Evolutionary conservation across 2,329 filamentous ascomycete species (phyloP).

Genomic region (Rhynchosporium agropyri): DNA sequence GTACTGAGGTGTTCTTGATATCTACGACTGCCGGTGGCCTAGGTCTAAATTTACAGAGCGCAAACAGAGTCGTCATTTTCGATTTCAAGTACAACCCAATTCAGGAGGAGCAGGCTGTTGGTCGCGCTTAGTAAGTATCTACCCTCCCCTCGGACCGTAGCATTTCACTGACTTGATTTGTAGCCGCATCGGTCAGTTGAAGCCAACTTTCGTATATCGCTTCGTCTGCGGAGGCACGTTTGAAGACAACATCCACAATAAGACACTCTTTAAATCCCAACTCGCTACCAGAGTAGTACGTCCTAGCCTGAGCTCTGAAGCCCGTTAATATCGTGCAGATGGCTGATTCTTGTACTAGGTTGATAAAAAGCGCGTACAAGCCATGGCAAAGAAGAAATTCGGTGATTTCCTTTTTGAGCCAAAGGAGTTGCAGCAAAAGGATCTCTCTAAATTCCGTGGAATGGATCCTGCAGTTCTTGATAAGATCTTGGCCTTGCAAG

Average conservation of each 20-base stretch:
- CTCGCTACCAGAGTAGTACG: slow-evolving; percentile 69
- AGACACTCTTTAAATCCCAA: slow-evolving; percentile 79
- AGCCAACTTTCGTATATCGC: slow-evolving; percentile 82
- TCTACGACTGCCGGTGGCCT: slow-evolving; percentile 82
- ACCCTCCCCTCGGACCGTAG: neutral
- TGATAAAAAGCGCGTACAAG: slow-evolving; percentile 77
- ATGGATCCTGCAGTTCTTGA: slow-evolving; percentile 66
- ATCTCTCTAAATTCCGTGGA: slow-evolving; percentile 56
- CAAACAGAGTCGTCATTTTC: slow-evolving; percentile 84
- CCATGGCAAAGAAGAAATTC: slow-evolving; percentile 59
- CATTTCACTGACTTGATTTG: neutral
- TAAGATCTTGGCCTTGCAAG: slow-evolving; percentile 55
- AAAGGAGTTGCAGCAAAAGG: slow-evolving; percentile 52
- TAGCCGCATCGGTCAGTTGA: slow-evolving; percentile 74
- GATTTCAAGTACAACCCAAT: slow-evolving; percentile 82
- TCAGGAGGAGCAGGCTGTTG: slow-evolving; percentile 84
- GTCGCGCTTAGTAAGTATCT: slow-evolving; percentile 65
- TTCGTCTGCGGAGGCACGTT: slow-evolving; percentile 78
- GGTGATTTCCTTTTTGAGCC: slow-evolving; percentile 63
- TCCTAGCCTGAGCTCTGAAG: neutral
- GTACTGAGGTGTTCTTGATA: slow-evolving; percentile 70
- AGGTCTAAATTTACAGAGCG: slow-evolving; percentile 81
- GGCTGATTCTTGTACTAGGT: slow-evolving; percentile 44
- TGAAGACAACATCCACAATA: slow-evolving; percentile 74
- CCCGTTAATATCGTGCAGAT: neutral